Percentiles rank a stretch among this genome's conserved stretches.
Conservation (phyloP, 1,284 basidiomycete genomes). For the Naganishia cerealis region DNA sequence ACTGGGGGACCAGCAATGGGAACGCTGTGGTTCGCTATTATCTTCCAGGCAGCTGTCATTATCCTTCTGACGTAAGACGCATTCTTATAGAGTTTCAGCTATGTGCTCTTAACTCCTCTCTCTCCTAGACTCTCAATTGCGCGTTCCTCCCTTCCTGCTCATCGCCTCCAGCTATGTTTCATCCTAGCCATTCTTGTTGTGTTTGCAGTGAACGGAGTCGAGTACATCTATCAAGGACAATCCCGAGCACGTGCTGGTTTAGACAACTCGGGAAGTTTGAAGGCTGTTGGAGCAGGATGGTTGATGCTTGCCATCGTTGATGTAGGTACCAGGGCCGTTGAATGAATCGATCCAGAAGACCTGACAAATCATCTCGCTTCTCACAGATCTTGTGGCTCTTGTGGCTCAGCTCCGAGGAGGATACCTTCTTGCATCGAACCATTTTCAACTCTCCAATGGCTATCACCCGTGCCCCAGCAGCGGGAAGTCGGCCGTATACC, state of each 20-base stretch:
- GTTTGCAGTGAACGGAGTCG: slow-evolving; percentile 65
- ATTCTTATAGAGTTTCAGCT: neutral
- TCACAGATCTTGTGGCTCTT: slow-evolving; percentile 87
- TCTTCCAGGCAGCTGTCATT: slow-evolving; percentile 53
- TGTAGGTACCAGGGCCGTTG: slow-evolving; percentile 44
- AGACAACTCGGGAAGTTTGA: slow-evolving; percentile 58
- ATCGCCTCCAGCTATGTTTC: slow-evolving; percentile 69
- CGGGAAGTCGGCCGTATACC: slow-evolving; percentile 3
- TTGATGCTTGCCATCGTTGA: slow-evolving; percentile 81
- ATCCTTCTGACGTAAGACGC: slow-evolving; percentile 48
- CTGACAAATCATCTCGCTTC: neutral
- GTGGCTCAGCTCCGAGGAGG: slow-evolving; percentile 94
- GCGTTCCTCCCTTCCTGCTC: slow-evolving; percentile 44
- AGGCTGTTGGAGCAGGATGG: slow-evolving; percentile 90
- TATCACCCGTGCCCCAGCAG: slow-evolving; percentile 18
- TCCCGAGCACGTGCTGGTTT: slow-evolving; percentile 59
- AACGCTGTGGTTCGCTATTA: slow-evolving; percentile 87
- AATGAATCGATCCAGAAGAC: neutral
- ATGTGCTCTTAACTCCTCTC: neutral
- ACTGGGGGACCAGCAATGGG: slow-evolving; percentile 59
- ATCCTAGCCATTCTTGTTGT: slow-evolving; percentile 84
- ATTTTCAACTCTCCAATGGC: slow-evolving; percentile 35
- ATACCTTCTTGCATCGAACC: slow-evolving; percentile 70
- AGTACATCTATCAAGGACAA: slow-evolving; percentile 37
- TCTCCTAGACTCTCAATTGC: slow-evolving; percentile 43